Evolutionary conservation across 2,329 filamentous ascomycete genomes (phyloP), one percentile per base, ranked within the genome.

Genomic region (Zymoseptoria brevis): DNA sequence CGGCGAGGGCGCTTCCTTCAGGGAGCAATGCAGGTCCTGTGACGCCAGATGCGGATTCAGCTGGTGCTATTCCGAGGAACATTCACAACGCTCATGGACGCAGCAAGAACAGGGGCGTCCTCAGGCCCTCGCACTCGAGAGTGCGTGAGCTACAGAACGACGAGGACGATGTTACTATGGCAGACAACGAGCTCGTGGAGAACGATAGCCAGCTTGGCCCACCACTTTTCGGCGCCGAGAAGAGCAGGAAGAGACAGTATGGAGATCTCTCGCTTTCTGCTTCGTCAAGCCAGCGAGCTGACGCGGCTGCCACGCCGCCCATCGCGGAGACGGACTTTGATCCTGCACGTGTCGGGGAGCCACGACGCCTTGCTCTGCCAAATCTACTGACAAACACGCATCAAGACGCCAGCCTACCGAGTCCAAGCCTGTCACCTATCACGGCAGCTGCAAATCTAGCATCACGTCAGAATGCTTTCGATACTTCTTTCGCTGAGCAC

Each of bases 331-430:
- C 85, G 21, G 88, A 91, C 61, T 74, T 84, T 9, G 87, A 88
- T 63, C 81, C 83, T 75, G 68, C 76, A 22, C 62, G 56, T 9
- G 50, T 52, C 19, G 56, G 57, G 54, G 61, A 64, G 52, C 50
- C 55, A 19, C 60, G 62, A 53, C 64, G 69, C 53, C 70, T 69
- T 24, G 62, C 68, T 50, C 70, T 77, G 56, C 76, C 81, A 9
- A 76, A 76, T 41, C 80, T 92, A 54, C 86, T 91, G 68, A 87
- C 85, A 53, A 81, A 87, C 57, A 84, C 86, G 58, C 86, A 87
- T 48, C 89, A 94, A 72, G 93, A 96, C 77, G 90, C 90, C 64
- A 96, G 90, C 75, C 80, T 99, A 62, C 94, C 94, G 56, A 99
- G 94, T 73, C 94, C 94, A 35, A 92, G 94, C 69, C 77, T 99